phyloP scores from a whole-genome alignment of 176 grass and related monocot species.

The Oryza australiensis region DNA sequence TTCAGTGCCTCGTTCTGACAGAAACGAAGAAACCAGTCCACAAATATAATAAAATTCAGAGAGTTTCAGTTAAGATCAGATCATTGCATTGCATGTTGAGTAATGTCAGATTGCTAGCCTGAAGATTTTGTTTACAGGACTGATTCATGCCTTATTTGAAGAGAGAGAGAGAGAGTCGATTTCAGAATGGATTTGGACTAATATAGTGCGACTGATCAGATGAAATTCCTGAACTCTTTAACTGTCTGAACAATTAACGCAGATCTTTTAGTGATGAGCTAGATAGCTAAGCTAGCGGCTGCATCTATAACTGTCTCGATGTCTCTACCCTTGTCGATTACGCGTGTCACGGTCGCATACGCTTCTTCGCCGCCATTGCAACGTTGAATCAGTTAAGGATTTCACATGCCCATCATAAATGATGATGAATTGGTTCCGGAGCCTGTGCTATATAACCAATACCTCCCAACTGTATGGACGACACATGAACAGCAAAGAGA shows the following conservation, averaged over 20 bases:
- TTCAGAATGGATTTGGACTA: neutral
- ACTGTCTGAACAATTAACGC: neutral
- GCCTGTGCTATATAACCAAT: neutral
- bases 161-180: no score
- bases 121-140: neutral
- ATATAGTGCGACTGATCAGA: neutral
- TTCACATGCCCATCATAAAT: conserved; percentile 31
- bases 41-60: neutral
- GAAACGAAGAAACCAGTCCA: no score
- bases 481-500: neutral
- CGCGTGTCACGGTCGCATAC: neutral
- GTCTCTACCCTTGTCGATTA: neutral
- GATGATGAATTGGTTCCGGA: neutral
- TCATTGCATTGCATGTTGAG: neutral
- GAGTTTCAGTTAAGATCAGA: neutral
- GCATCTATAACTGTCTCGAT: neutral
- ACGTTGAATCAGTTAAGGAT: conserved; percentile 17
- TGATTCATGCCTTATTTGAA: no score
- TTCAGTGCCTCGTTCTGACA: conserved; percentile 83
- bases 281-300: neutral
- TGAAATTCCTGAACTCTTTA: neutral
- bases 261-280: neutral
- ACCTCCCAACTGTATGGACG: neutral
- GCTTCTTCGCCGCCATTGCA: neutral
- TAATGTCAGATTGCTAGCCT: neutral